Base-by-base conservation (phyloP, 2,329 filamentous ascomycete species). In the Amauroascus niger region DNA sequence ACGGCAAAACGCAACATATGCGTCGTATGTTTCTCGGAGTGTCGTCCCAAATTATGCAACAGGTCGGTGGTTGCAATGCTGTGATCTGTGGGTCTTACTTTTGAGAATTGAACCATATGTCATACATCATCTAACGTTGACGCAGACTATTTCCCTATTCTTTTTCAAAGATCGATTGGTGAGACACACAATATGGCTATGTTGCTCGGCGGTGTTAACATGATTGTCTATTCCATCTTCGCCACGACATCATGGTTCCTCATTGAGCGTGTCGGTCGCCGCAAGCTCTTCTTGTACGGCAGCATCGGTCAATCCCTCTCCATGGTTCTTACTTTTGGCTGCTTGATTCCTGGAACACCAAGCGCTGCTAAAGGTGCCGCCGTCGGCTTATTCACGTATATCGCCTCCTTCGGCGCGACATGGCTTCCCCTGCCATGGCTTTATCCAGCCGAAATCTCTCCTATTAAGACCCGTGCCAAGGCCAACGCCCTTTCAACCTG, bases 371-470 rank as follows among this genome's bases (percentile, higher is more conserved):
- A 70, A 60, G 69, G 69, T 43, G 68, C 69, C 4, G 67, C 76
- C 8, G 81, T 84, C 2, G 82, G 82, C 54, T 69, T 86, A 11
- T 86, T 86, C 69, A 76, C 81, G 2, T 86, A 84, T 67, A 86
- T 86, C 61, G 80, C 81, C 3, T 82, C 81, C 53, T 86, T 85
- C 58, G 83, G 82, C 32, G 81, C 81, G 0, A 81, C 79, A 0
- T 83, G 80, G 76, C 65, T 84, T 6, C 80, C 81, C 14, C 73
- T 61, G 22, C 55, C 61, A 16, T 62, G 59, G 59, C 47, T 62
- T 4, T 62, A 62, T 40, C 49, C 53, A 26, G 53, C 60, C 3
- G 60, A 62, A 40, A 52, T 61, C 41, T 59, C 57, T 30, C 55
- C 59, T 13, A 46, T 60, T 24, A 51, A 49, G 16, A 58, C 55